Base-by-base conservation (phyloP, 2,329 filamentous ascomycete species). In the Myriangium duriaei region DNA sequence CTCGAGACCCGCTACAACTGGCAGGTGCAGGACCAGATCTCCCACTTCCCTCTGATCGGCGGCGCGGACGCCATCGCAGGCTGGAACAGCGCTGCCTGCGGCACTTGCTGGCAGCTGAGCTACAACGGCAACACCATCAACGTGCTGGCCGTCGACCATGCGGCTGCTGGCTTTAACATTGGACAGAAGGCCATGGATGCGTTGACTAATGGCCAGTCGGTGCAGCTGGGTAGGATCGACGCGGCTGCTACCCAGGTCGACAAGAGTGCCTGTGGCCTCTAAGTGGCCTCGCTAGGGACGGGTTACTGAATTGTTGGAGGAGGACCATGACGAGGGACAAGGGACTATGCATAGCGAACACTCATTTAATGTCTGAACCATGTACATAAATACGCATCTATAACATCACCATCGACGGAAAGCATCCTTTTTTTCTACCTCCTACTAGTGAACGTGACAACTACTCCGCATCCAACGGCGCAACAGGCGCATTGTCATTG, bases 391-490 rank as follows among this genome's bases (percentile, higher is more conserved):
- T n/a, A n/a, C n/a, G n/a, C n/a, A n/a, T n/a, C n/a, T n/a, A n/a
- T n/a, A n/a, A n/a, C n/a, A n/a, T n/a, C n/a, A n/a, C n/a, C n/a
- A n/a, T n/a, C n/a, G n/a, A n/a, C n/a, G n/a, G n/a, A n/a, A n/a
- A n/a, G n/a, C n/a, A n/a, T n/a, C n/a, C n/a, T n/a, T n/a, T n/a
- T n/a, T n/a, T n/a, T n/a, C n/a, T n/a, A n/a, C n/a, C n/a, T n/a
- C n/a, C n/a, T n/a, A n/a, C n/a, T n/a, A n/a, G n/a, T n/a, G n/a
- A n/a, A n/a, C n/a, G n/a, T n/a, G n/a, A 6, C 29, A 19, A 14
- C 17, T 72, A 88, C 58, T 88, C 83, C 0, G 81, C 83, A 63
- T 88, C 82, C 34, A 86, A 62, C 7, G 79, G 78, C 30, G 79
- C 81, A 35, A 77, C 73, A 1, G 85, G 85, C 6, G 79, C 65